Percentiles rank a stretch among this genome's conserved stretches.
Evolutionary conservation across 805 yeast genomes (phyloP).

Genomic region (Cyberlindnera xylosilytica): DNA sequence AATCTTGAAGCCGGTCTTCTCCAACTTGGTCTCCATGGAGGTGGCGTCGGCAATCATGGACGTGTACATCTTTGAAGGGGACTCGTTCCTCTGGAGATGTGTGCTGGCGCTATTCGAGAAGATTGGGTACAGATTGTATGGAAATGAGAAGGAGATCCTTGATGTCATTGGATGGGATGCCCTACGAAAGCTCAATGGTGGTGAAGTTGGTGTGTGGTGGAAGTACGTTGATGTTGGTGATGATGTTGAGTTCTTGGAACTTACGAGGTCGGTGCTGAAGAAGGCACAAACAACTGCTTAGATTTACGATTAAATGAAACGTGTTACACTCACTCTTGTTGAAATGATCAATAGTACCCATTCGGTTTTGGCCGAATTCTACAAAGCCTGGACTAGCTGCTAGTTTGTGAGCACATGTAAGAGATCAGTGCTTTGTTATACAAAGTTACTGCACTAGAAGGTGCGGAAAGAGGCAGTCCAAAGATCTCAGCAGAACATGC

Average conservation of each 20-base stretch:
- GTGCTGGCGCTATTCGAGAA: slow-evolving; percentile 50
- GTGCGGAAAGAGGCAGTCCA: too few species aligned
- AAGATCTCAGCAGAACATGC: too few species aligned
- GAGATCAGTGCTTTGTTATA: too few species aligned
- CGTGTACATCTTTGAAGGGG: slow-evolving; percentile 60
- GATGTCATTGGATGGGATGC: slow-evolving; percentile 36
- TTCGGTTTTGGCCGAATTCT: too few species aligned
- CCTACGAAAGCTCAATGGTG: slow-evolving; percentile 24
- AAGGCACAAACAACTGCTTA: slow-evolving; percentile 10
- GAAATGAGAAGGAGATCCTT: slow-evolving; percentile 45
- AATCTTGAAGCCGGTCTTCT: slow-evolving; percentile 43
- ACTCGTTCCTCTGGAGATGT: slow-evolving; percentile 48
- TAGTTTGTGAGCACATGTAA: too few species aligned
- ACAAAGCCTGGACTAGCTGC: too few species aligned
- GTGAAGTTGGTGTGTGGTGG: slow-evolving; percentile 14
- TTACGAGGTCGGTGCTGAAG: slow-evolving; percentile 38
- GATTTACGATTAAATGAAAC: neutral
- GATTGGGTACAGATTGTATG: slow-evolving; percentile 51
- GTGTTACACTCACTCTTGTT: too few species aligned
- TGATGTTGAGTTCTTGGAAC: slow-evolving; percentile 44
- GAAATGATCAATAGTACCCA: too few species aligned
- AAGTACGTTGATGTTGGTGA: slow-evolving; percentile 48
- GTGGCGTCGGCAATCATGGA: slow-evolving; percentile 51
- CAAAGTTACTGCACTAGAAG: too few species aligned
- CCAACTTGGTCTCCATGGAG: slow-evolving; percentile 44